Base-by-base conservation (phyloP, 768 basidiomycete species). In the Boletus insuetus region DNA sequence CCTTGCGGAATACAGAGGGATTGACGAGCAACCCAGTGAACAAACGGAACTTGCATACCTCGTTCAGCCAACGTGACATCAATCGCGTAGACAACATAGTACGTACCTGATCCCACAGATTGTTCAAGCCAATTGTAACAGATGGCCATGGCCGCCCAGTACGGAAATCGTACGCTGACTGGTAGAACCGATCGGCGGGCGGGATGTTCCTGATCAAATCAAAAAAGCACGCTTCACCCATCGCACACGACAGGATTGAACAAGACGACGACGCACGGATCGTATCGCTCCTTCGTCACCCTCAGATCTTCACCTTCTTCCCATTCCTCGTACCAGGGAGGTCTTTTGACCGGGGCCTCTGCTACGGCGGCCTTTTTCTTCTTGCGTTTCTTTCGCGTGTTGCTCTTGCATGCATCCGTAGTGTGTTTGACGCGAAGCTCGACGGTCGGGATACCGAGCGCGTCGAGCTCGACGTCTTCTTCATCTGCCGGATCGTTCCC, bases 241-340 rank as follows among this genome's bases (percentile, higher is more conserved):
- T 58, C 46, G 31, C 22, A 19, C 32, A 13, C 13, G 29, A 0
- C 19, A 3, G 13, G 6, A 17, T 2, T 2, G 3, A 20, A n/a
- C 5, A 0, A 40, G 34, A 3, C 26, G 37, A 49, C 24, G 38
- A 64, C 84, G 61, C 58, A 88, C 87, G 73, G 67, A 63, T 87
- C 75, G 53, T 79, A 80, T 35, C 69, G 73, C 40, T 69, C 70
- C 29, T 64, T 71, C 5, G 65, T 71, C 38, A 73, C 68, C 54
- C 82, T 74, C 32, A 77, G 69, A 46, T 75, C 69, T 65, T 90
- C 87, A 4, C 72, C 74, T 40, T 85, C 81, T 47, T 79, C 80
- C 89, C 89, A 91, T n/a, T 81, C 73, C 55, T 88, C 82, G 73
- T 79, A 87, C 88, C 88, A 91, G 40, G 74, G 73, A 17, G 63